A percentile compares a stretch with the other conserved stretches of the same genome.
Conservation (phyloP, 2,329 filamentous ascomycete genomes). For the Penicillium sp. region DNA sequence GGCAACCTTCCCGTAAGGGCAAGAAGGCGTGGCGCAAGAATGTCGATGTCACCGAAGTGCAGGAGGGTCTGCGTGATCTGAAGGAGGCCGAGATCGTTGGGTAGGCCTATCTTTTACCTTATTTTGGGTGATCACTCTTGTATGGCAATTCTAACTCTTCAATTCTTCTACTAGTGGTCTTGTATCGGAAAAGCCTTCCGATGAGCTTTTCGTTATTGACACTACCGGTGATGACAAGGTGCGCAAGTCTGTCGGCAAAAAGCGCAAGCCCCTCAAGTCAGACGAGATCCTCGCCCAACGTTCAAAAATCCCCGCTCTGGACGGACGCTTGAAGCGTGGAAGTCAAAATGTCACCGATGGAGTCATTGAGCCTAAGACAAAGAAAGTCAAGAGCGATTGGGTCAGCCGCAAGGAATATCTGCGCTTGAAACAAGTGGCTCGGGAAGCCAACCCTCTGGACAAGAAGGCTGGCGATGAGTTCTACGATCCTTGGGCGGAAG, state of each 20-base stretch:
- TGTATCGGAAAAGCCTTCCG: constrained; percentile 74
- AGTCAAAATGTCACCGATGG: constrained; percentile 69
- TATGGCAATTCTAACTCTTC: constrained; percentile 10
- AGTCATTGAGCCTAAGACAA: constrained; percentile 61
- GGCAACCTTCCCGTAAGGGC: constrained; percentile 88
- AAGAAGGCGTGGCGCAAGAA: constrained; percentile 99
- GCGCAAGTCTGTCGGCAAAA: constrained; percentile 61
- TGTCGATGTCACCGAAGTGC: constrained; percentile 84
- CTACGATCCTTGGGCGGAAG: constrained; percentile 74
- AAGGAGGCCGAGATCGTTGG: constrained; percentile 89
- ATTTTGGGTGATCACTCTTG: neutral
- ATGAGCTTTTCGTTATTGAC: constrained; percentile 82
- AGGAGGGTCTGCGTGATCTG: constrained; percentile 74
- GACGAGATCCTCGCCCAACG: constrained; percentile 88
- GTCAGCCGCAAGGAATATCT: constrained; percentile 80
- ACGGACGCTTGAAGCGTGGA: constrained; percentile 71
- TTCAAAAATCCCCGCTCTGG: constrained; percentile 75
- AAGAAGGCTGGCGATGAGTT: constrained; percentile 55
- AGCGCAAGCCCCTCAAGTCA: constrained; percentile 74
- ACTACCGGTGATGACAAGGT: constrained; percentile 65
- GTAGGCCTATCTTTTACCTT: constrained; percentile 45
- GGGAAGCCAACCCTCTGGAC: constrained; percentile 53
- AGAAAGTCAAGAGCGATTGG: constrained; percentile 73
- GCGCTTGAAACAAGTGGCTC: constrained; percentile 72
- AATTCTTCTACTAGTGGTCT: constrained; percentile 62